Evolutionary conservation across 306 rosid species (phyloP).

Genomic region (Pterocarpus santalinus): DNA sequence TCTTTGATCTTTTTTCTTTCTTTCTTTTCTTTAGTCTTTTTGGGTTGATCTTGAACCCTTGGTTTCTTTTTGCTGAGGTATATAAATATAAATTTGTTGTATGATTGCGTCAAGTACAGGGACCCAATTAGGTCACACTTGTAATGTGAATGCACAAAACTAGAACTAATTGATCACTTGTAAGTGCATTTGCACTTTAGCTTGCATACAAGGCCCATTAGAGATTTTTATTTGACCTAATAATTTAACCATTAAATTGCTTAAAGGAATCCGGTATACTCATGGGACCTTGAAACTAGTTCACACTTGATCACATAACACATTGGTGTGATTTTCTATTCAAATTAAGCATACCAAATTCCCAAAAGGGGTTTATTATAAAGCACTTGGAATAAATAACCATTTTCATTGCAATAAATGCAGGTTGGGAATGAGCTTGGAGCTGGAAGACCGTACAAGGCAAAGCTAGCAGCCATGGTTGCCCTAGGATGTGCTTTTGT

Average conservation of each 20-base stretch:
- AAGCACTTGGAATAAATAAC: neutral
- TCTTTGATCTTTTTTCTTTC: constrained; percentile 35
- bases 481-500: constrained; percentile 85
- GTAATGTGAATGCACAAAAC: constrained; percentile 50
- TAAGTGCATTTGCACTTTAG: constrained; percentile 37
- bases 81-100: constrained; percentile 47
- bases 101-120: constrained; percentile 51
- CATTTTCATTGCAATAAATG: constrained; percentile 11
- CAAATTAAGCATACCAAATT: too few relatives aligned
- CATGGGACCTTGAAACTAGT: constrained; percentile 13
- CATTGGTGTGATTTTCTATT: neutral
- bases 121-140: constrained; percentile 56
- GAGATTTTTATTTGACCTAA: constrained; percentile 35
- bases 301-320: neutral
- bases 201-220: constrained; percentile 37
- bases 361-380: neutral
- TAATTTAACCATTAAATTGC: constrained; percentile 44
- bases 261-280: neutral
- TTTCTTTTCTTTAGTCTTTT: constrained; percentile 10
- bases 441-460: constrained; percentile 87
- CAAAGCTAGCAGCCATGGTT: constrained; percentile 90
- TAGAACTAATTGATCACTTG: constrained; percentile 41
- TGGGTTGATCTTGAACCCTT: constrained; percentile 31
- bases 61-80: constrained; percentile 39
- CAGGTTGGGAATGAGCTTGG: constrained; percentile 99